Percentiles rank a stretch among this genome's conserved stretches.
Evolutionary conservation across 2,329 filamentous ascomycete species (phyloP).

Genomic region (Apiospora marii): DNA sequence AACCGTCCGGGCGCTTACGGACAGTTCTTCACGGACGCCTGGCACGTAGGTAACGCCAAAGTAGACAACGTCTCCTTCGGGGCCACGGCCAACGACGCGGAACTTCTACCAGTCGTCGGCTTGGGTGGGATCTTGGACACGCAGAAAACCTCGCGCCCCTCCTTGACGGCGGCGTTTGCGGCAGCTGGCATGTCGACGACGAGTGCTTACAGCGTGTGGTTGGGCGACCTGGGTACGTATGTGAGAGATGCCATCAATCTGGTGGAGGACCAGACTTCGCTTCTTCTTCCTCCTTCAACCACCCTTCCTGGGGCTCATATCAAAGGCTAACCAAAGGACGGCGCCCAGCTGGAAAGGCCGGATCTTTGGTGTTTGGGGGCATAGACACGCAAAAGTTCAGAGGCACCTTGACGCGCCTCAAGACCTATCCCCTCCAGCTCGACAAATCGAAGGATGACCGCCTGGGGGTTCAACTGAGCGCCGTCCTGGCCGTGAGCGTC

Average conservation of each 20-base stretch:
- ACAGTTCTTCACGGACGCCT: background rate
- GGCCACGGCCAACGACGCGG: background rate
- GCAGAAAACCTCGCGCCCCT: background rate
- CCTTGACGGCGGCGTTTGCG: background rate
- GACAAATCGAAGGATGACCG: background rate
- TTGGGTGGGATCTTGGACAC: background rate
- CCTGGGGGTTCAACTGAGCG: background rate
- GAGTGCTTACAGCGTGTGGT: background rate
- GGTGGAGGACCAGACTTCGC: background rate
- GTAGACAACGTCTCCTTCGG: background rate
- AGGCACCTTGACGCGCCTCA: conserved; percentile 10
- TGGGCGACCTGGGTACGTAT: background rate
- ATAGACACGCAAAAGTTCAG: background rate
- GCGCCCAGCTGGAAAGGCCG: background rate
- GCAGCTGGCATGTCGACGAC: background rate
- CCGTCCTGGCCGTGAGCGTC: background rate
- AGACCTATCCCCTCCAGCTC: background rate
- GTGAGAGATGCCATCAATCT: too few relatives aligned
- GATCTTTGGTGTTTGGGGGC: background rate
- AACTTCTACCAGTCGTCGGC: background rate
- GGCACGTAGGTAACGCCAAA: background rate
- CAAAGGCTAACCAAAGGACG: background rate
- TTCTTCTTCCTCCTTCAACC: background rate
- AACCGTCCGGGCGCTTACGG: background rate
- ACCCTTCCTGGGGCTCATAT: background rate